Base-by-base conservation (phyloP, 2,329 filamentous ascomycete genomes). In the Fusarium palustre region DNA sequence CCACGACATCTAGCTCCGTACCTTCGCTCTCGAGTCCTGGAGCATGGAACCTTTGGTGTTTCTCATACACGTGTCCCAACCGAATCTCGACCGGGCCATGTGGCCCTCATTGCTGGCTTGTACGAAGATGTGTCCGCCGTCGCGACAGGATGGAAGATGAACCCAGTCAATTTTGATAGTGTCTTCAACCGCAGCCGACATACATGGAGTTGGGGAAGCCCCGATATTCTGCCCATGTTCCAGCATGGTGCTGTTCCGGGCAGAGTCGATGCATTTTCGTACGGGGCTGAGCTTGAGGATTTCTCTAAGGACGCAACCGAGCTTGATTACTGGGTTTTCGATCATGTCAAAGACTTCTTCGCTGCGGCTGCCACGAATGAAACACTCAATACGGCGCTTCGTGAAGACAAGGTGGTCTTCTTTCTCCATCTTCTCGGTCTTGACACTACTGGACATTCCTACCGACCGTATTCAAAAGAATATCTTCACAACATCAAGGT, bases 181-280 rank as follows among this genome's bases (percentile, higher is more conserved):
- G 94, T 99, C 13, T 99, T 99, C 87, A 99, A 99, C 79, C 89
- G 93, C 67, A 98, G 95, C 77, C 86, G 91, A 46, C 97, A 99
- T 81, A 99, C 97, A 10, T 99, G 96, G 96, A 97, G 94, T 79
- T 99, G 96, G 96, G 96, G 96, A 3, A 97, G 94, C 76, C 96
- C 96, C 2, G 96, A 99, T 80, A 99, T 99, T 75, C 81, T 99
- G 70, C 92, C 92, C 56, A 99, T 99, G 96, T 99, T 99, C 77
- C 90, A 97, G 77, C 87, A 94, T 59, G 96, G 96, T n/a, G 95
- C 96, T 25, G 89, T 92, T 12, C 91, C 92, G 1, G 94, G 95
- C 10, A 87, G 91, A 67, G 92, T 99, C 2, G 92, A 97, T 79
- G 91, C 93, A n/a, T 91, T 91, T 69, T 92, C 86, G 62, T 99